Evolutionary conservation across 2,329 filamentous ascomycete species (phyloP), one percentile per base, ranked within the genome.

Genomic region (Cytospora piceae): DNA sequence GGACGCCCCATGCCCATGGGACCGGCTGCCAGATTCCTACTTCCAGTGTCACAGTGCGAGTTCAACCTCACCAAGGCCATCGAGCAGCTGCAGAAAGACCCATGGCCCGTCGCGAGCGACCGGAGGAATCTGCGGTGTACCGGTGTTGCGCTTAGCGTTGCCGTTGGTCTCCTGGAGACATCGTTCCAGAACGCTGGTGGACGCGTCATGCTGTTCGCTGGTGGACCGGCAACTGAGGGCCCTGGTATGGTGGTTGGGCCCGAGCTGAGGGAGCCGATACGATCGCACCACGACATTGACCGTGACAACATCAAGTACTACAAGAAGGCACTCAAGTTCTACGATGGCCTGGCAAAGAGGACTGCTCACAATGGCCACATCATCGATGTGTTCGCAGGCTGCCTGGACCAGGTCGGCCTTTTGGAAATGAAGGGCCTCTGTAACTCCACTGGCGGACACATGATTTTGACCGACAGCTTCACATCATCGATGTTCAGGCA

Each of bases 401-500:
- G 95, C 77, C 85, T 99, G 61, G 95, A 99, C 77, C 95, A 99
- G 78, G 95, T 99, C 70, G 95, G 95, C 77, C 83, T 99, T 63
- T 83, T 99, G 56, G 95, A 99, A 79, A 99, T 99, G 95, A 98
- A 98, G 79, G 92, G 94, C 31, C 85, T 99, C 15, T 90, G 94
- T 70, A 99, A 98, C 78, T 96, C 90, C 37, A 99, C 95, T 22
- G 95, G 95, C 70, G 95, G 95, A 46, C 94, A 99, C 76, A 99
- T 99, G 90, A 96, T 99, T 69, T 81, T 99, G 70, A 98, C 95
- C 1, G 95, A 99, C 77, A 97, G 94, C 77, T 99, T 99, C 77
- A 98, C 94, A 4, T 96, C 95, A 0, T 98, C 94, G 66, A 97
- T 99, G 90, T 99, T 98, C 84, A 97, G 95, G 81, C 95, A 99